phyloP scores from a whole-genome alignment of 2,329 filamentous ascomycete genomes.

The Fusarium nisikadoi region DNA sequence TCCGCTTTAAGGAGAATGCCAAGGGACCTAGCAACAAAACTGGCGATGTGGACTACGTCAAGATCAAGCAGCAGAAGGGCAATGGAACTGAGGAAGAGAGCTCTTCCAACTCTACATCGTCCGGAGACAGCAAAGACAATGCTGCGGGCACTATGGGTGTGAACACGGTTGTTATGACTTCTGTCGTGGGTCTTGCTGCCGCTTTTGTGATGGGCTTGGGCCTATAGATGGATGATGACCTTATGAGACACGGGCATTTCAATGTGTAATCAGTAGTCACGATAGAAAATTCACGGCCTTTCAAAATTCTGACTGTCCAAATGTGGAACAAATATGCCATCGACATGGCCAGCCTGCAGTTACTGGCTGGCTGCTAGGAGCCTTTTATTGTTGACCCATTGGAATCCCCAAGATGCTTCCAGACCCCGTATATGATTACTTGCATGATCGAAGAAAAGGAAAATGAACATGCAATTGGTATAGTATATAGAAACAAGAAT shows the following conservation, averaged over 20 bases:
- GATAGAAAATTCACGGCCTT: conserved; percentile 4
- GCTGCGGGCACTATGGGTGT: conserved; percentile 40
- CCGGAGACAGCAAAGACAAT: conserved; percentile 30
- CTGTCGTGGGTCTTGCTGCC: conserved; percentile 52
- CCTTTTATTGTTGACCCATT: not conserved
- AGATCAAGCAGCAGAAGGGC: conserved; percentile 46
- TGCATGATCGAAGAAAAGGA: not conserved
- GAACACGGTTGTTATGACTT: conserved; percentile 47
- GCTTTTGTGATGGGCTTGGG: conserved; percentile 53
- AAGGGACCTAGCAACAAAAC: conserved; percentile 54
- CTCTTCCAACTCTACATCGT: conserved; percentile 30
- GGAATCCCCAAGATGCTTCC: not conserved
- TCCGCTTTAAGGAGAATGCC: conserved; percentile 69
- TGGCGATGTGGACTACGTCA: conserved; percentile 56
- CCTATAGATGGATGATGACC: conserved; percentile 38
- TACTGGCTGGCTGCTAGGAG: not conserved
- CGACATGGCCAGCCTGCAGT: not conserved
- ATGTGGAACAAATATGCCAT: conserved; percentile 5
- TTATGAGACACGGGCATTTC: conserved; percentile 2
- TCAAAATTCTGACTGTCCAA: conserved; percentile 26
- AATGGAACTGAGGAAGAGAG: conserved; percentile 32
- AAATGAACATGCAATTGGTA: not conserved
- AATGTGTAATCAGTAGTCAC: conserved; percentile 11
- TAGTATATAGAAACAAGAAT: not conserved
- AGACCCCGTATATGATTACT: not conserved